Conservation (phyloP, 768 basidiomycete species). For the Kwoniella dendrophila region DNA sequence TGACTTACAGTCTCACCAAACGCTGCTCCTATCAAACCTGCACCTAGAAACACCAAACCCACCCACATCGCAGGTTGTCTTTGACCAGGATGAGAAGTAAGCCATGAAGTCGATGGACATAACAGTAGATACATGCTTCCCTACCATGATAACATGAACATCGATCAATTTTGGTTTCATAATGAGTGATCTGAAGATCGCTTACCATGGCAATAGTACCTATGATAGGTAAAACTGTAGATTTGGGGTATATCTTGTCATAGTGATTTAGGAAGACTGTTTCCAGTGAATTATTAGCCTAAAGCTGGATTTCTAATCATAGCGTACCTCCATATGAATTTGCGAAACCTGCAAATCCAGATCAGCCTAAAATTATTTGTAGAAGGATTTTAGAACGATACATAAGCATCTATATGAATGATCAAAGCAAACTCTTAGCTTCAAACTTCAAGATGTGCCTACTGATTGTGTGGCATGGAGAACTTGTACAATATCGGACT, state of each 20-base stretch:
- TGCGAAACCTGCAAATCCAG: slow-evolving; percentile 17
- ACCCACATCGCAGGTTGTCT: slow-evolving; percentile 30
- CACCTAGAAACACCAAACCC: slow-evolving; percentile 22
- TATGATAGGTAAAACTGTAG: slow-evolving; percentile 25
- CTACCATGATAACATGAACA: slow-evolving; percentile 7
- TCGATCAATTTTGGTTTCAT: neutral
- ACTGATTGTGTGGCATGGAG: too few species aligned
- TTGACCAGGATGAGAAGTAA: slow-evolving; percentile 27
- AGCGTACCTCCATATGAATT: slow-evolving; percentile 28
- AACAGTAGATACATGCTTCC: slow-evolving; percentile 39
- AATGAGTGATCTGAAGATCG: neutral
- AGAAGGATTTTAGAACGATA: neutral
- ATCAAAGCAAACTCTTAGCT: slow-evolving; percentile 28
- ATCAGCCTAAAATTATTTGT: too few species aligned
- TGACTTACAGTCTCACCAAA: slow-evolving; percentile 25
- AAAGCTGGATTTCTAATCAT: neutral
- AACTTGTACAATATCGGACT: too few species aligned
- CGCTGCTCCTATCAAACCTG: slow-evolving; percentile 30
- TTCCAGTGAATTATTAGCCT: neutral
- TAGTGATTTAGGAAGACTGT: slow-evolving; percentile 36
- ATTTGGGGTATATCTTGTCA: slow-evolving; percentile 16
- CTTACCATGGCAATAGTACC: slow-evolving; percentile 33
- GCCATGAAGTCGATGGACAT: slow-evolving; percentile 25
- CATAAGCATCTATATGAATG: neutral
- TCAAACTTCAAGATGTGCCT: too few species aligned